Evolutionary conservation across 1,284 basidiomycete species (phyloP).

Genomic region (Irpex sp.): DNA sequence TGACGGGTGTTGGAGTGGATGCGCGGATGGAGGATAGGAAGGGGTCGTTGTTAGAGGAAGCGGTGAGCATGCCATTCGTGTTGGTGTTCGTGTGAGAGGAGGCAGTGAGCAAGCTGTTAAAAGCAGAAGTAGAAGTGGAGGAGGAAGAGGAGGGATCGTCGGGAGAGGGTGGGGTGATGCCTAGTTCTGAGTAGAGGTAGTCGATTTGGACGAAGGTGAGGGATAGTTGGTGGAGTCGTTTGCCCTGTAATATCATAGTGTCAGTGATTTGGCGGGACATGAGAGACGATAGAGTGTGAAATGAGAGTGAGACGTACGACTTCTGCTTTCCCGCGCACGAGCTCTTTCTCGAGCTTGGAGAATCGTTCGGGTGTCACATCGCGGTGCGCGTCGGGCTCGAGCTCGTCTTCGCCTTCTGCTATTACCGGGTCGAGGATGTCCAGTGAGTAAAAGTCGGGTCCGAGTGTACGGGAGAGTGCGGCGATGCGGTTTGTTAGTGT

Average conservation of each 20-base stretch:
- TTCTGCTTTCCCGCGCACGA: conserved; percentile 76
- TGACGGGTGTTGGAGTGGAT: conserved; percentile 31
- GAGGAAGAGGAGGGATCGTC: conserved; percentile 34
- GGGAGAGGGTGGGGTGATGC: conserved; percentile 52
- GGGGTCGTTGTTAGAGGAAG: conserved; percentile 10
- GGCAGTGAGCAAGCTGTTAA: conserved; percentile 31
- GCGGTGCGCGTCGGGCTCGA: conserved; percentile 40
- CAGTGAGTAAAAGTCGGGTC: conserved; percentile 51
- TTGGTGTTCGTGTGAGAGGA: conserved; percentile 25
- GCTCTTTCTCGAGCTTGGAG: conserved; percentile 73
- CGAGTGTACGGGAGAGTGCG: conserved; percentile 55
- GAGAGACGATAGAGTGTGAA: background rate
- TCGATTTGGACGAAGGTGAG: conserved; percentile 68
- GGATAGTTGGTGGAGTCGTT: conserved; percentile 64
- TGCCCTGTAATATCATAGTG: conserved; percentile 39
- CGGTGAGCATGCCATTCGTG: conserved; percentile 33
- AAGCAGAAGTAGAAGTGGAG: conserved; percentile 38
- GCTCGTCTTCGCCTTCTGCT: conserved; percentile 38
- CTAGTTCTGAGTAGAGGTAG: conserved; percentile 77
- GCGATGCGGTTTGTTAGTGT: conserved; percentile 62
- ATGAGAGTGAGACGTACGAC: conserved; percentile 47
- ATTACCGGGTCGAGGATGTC: conserved; percentile 52
- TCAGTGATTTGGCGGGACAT: too few relatives aligned
- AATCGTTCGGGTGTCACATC: conserved; percentile 80
- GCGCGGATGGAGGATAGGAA: conserved; percentile 19